A percentile compares a stretch with the other conserved stretches of the same genome.
Evolutionary conservation across 106 monocot genomes (phyloP).

Genomic region (Dactylorhiza incarnata): DNA sequence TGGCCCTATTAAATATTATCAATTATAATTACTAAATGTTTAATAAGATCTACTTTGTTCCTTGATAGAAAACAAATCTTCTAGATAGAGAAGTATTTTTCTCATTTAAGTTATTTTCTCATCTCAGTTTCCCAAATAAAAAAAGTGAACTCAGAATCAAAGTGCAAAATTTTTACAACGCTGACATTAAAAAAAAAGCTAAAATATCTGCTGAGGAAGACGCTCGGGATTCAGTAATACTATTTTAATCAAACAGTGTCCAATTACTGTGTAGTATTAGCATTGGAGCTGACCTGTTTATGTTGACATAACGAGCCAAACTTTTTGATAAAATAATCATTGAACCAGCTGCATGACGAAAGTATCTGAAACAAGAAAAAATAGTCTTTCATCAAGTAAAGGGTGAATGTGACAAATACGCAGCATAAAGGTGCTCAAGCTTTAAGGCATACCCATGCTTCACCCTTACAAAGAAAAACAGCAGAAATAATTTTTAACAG

Average conservation of each 20-base stretch:
- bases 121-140: too few relatives aligned
- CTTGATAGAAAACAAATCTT: too few relatives aligned
- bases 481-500: not conserved
- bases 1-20: too few relatives aligned
- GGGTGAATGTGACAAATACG: not conserved
- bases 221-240: not conserved
- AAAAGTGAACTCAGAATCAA: too few relatives aligned
- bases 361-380: slow-evolving; percentile 49
- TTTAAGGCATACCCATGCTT: not conserved
- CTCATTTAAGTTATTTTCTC: too few relatives aligned
- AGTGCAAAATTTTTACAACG: too few relatives aligned
- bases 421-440: not conserved
- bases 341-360: slow-evolving; percentile 86
- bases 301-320: slow-evolving; percentile 74
- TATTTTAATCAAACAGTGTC: not conserved
- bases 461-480: not conserved
- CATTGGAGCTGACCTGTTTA: slow-evolving; percentile 62
- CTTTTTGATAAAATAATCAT: slow-evolving; percentile 80
- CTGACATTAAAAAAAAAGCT: too few relatives aligned
- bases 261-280: too few relatives aligned
- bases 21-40: too few relatives aligned
- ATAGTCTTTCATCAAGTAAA: not conserved
- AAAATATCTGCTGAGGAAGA: not conserved
- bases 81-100: too few relatives aligned
- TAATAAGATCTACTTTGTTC: too few relatives aligned